Percentiles rank a stretch among this genome's conserved stretches.
phyloP scores from a whole-genome alignment of 805 yeast genomes.

The Priceomyces medius region DNA sequence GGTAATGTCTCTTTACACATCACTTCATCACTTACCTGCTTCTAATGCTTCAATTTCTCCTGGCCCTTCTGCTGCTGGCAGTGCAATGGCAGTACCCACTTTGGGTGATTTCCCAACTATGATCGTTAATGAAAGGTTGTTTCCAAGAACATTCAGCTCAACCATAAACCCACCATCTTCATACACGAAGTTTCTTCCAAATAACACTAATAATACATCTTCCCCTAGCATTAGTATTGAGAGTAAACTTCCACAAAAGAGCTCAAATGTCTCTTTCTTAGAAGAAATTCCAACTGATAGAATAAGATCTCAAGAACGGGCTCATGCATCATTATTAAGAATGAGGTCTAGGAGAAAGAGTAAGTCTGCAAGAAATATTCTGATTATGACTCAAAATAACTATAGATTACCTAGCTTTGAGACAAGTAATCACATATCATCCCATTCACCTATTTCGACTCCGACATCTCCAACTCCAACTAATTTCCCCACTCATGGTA shows the following conservation, averaged over 20 bases:
- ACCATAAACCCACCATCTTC: not conserved
- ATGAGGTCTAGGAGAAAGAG: conserved; percentile 59
- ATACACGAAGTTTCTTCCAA: conserved; percentile 1
- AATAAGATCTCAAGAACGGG: conserved; percentile 55
- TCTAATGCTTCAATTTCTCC: conserved; percentile 23
- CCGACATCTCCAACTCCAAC: conserved; percentile 20
- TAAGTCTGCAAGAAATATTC: conserved; percentile 34
- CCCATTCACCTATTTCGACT: conserved; percentile 18
- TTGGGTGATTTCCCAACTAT: conserved; percentile 43
- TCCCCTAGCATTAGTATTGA: not conserved
- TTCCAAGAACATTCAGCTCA: conserved; percentile 19
- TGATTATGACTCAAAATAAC: conserved; percentile 22
- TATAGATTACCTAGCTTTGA: conserved; percentile 24
- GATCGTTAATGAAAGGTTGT: conserved; percentile 27
- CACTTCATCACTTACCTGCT: conserved; percentile 39
- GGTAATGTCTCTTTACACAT: conserved; percentile 64
- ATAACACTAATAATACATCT: not conserved
- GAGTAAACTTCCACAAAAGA: conserved; percentile 1
- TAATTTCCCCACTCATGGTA: not conserved
- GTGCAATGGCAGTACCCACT: conserved; percentile 36
- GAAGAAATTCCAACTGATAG: conserved; percentile 29
- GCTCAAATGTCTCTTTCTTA: conserved; percentile 12
- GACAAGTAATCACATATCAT: conserved; percentile 1
- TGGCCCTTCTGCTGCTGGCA: conserved; percentile 10
- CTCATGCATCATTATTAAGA: conserved; percentile 62